A percentile compares a stretch with the other conserved stretches of the same genome.
phyloP scores from a whole-genome alignment of 768 basidiomycete species.

The Tremella mesenterica region DNA sequence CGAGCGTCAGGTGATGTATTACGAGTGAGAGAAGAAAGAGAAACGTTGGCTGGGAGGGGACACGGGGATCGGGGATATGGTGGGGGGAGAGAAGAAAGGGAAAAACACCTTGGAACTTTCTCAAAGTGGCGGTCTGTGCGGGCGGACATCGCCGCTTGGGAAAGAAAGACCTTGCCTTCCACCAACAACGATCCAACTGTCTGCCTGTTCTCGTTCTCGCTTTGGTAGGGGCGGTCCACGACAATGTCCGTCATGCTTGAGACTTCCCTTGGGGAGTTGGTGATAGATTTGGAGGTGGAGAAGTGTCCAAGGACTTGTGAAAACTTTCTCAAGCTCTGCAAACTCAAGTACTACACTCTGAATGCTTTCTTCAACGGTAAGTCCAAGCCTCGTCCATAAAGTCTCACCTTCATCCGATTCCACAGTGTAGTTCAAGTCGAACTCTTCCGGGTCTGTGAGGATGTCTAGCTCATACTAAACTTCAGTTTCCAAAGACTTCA shows the following conservation, averaged over 20 bases:
- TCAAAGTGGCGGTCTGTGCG: too few species aligned
- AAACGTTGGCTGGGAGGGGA: neutral
- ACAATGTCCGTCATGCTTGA: conserved; percentile 91
- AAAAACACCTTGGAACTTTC: too few species aligned
- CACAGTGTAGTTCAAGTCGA: too few species aligned
- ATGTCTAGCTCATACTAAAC: neutral
- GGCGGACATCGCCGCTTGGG: too few species aligned
- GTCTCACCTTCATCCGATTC: too few species aligned
- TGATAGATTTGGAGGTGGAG: conserved; percentile 89
- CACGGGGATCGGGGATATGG: conserved; percentile 3
- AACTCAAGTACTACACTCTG: conserved; percentile 91
- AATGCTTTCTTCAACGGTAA: conserved; percentile 97
- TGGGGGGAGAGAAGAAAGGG: conserved; percentile 3
- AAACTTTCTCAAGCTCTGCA: conserved; percentile 96
- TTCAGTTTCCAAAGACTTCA: conserved; percentile 89
- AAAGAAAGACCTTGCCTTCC: neutral
- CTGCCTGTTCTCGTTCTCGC: neutral
- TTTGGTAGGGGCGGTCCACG: neutral
- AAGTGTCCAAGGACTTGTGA: conserved; percentile 81
- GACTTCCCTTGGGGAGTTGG: conserved; percentile 92
- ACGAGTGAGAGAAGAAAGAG: neutral
- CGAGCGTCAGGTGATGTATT: conserved; percentile 15
- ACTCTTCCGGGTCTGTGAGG: too few species aligned
- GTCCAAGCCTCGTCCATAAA: conserved; percentile 32
- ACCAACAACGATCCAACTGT: neutral